These are phyloP conservation scores for Musa balbisiana DNA, from an alignment of 202 grass and related monocot genomes.

Conservation along the genomic window DNA sequence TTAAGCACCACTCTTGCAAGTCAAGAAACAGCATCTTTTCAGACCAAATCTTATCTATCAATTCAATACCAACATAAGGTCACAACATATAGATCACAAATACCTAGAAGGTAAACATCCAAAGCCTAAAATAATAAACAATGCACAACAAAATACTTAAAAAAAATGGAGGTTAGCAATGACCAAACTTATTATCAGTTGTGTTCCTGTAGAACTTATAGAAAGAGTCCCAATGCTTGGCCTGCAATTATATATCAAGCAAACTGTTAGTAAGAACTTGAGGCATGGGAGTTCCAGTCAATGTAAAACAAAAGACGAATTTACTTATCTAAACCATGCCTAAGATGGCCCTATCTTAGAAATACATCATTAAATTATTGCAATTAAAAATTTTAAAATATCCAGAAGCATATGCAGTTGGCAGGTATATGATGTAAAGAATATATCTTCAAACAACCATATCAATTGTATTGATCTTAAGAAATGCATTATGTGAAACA, in stretches of 20 bases:
- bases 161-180: constrained; percentile 23
- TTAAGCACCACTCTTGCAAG: no score
- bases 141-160: not conserved
- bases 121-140: not conserved
- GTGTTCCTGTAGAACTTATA: constrained; percentile 91
- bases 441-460: not conserved
- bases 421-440: not conserved
- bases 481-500: not conserved
- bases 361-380: no score
- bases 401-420: not conserved
- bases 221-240: constrained; percentile 71
- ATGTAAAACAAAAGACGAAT: not conserved
- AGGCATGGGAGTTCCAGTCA: not conserved
- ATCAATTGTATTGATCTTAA: not conserved
- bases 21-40: no score
- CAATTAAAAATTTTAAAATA: no score
- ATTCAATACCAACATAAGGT: no score
- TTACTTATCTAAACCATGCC: not conserved
- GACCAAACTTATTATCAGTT: constrained; percentile 89
- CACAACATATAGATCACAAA: no score
- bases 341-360: no score
- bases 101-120: not conserved
- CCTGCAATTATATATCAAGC: constrained; percentile 48
- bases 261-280: not conserved
- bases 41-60: no score